Evolutionary conservation across 1,284 basidiomycete genomes (phyloP), one percentile per base, ranked within the genome.

Genomic region (Mrakiaceae sp.): DNA sequence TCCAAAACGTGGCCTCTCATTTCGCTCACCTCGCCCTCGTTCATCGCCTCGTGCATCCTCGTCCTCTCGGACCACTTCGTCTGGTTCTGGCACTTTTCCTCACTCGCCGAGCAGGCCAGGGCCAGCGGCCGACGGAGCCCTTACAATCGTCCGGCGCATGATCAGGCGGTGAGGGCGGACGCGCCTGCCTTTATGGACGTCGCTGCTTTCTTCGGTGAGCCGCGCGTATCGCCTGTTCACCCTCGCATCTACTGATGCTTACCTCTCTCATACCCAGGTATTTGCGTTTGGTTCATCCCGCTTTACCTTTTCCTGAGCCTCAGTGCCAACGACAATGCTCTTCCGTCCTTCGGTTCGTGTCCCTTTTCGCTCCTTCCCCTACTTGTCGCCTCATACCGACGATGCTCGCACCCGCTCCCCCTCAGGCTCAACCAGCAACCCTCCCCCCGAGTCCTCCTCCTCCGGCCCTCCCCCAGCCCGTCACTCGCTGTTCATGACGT

Each of bases 261-360:
- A 27, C 27, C 27, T 27, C 27, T 27, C 16, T 6, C 43, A 9
- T 42, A 3, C 2, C 9, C 46, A 66, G 64, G 84, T 1, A 77
- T 93, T 42, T 95, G 90, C 76, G 88, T 97, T 5, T 97, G 93
- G 93, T 83, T 92, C 61, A 84, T 87, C 14, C 91, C 92, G 6
- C 76, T 96, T 44, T 96, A 92, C 76, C 77, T 97, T 40, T 97
- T 96, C 80, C 78, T 96, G 69, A 94, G 90, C 72, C 78, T 97
- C 64, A 94, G 90, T 70, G 93, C 93, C 9, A 96, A 95, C 70
- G 94, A 97, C 73, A 90, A 96, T 71, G 89, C 91, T 2, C 81
- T 97, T 11, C 94, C 93, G 0, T 78, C 76, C 0, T 72, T 74
- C 61, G 72, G 76, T 75, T 58, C 70, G 75, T 71, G 16, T 42